Evolutionary conservation across 768 basidiomycete species (phyloP), one percentile per base, ranked within the genome.

Genomic region (Hygrocybe punicea): DNA sequence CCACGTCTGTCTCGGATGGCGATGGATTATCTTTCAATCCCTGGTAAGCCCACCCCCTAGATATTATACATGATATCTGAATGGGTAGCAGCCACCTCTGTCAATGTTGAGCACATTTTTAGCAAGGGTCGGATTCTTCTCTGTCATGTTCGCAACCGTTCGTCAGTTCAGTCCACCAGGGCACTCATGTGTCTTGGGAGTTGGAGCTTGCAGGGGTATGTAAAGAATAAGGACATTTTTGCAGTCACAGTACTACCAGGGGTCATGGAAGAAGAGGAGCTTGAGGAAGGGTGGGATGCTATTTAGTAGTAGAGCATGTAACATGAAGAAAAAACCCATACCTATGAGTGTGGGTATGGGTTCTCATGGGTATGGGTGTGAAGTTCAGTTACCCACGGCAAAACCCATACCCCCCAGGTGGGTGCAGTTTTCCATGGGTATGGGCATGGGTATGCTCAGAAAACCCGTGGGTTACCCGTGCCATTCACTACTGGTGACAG

Each of bases 1-100:
- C 73, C 72, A 4, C 44, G 51, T 4, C 67, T 76, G 1, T 69
- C 66, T 0, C 57, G 64, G 0, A 73, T 77, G 73, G 74, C 69
- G 6, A 46, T 71, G 0, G 68, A 75, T 47, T 74, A 74, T 36
- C 60, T 71, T 1, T 59, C 55, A 9, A 69, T 73, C 36, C 71
- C 67, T 3, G 67, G 70, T 71, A 54, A n/a, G 62, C 68, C 24
- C 56, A 60, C 3, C 44, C 57, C 17, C 48, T 55, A 8, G 10
- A 62, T 11, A 50, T 47, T 39, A 24, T 59, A 59, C 47, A 50
- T 29, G 25, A 17, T 21, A 37, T 55, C 25, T 49, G 34, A 45
- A 9, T 23, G 17, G 37, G 33, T 47, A 35, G 3, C 53, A 67
- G 72, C 72, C 39, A 75, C 71, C 0, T 76, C 69, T 2, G 58